Base-by-base conservation (phyloP, 345 rosid genomes). In the Diplotaxis tenuifolia region DNA sequence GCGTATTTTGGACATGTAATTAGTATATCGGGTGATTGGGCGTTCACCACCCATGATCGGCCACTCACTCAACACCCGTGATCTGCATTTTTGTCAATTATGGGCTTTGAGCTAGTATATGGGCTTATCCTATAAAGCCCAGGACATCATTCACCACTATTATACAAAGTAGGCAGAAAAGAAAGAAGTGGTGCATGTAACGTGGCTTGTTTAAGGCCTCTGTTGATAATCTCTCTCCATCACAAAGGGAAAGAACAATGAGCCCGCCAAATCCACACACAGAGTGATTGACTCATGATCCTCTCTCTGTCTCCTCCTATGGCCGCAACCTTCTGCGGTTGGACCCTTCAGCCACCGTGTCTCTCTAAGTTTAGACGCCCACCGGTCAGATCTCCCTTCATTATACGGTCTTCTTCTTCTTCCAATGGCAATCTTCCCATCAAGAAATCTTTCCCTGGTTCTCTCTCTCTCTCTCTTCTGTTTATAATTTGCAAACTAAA, bases 381-480 rank as follows among this genome's bases (percentile, higher is more conserved):
- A 65, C 22, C 69, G 5, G 7, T 25, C 65, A 74, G 71, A 67
- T 80, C 74, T n/a, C 11, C 86, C n/a, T 61, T 83, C 78, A 77
- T n/a, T n/a, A n/a, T 45, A 4, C 66, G 50, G 80, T 67, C 81
- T 36, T 72, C 82, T 25, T 59, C 73, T 49, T 68, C 75, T 62
- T 76, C 88, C 78, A 80, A 65, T n/a, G 86, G 81, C 63, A 74
- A 84, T 55, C 80, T 76, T 54, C 59, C 75, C 12, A 72, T 71
- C 68, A 74, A 77, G 28, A 54, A 65, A 62, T 22, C 84, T 21
- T 74, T 86, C 28, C 31, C 86, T 68, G 91, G 89, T 86, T 49
- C 71, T 31, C 8, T 4, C 73, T 22, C 69, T 27, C 57, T 80
- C 68, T 71, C 72, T 38, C n/a, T 49, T 49, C 56, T 38, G 14